Base-by-base conservation (phyloP, 306 rosid genomes). In the Prunus padus region DNA sequence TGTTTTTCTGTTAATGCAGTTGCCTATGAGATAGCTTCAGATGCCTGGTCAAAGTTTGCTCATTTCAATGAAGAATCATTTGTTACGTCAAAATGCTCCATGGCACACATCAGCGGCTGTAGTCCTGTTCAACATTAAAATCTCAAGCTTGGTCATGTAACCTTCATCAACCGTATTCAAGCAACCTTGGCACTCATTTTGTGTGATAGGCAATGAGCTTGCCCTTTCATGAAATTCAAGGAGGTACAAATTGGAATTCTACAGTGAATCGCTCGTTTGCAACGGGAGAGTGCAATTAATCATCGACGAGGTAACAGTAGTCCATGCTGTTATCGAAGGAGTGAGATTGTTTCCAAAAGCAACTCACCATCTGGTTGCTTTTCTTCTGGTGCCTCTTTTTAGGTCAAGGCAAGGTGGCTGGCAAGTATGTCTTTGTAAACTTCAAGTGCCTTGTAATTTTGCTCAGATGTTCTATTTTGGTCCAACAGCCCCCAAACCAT, bases 111-210 rank as follows among this genome's bases (percentile, higher is more conserved):
- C 30, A 47, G 42, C 45, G 20, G 25, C 28, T 37, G 74, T 70
- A 40, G 30, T 61, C 46, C 19, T 54, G 30, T 67, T 69, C 46
- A 3, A 71, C 64, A 13, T 37, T 4, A 47, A 47, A 8, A 23
- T 59, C 55, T 73, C 28, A 73, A 44, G 77, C 69, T 73, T 73
- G 59, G 69, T 60, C 77, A 44, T 40, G 37, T 45, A 45, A 16
- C 45, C 54, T 60, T 60, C 67, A 28, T 57, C 76, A 72, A 73
- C 28, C n/a, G 49, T 59, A 60, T 45, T 73, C 59, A 60, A 73
- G 20, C 59, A 37, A 46, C 68, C 54, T 45, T 59, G 56, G 55
- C 57, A 26, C 57, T 59, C 45, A 25, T 73, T 55, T 37, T 49
- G 33, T 19, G 9, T 37, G 18, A 44, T 63, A 8, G 65, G 60